phyloP scores from a whole-genome alignment of 805 yeast species.

The Cyberlindnera mississippiensis region DNA sequence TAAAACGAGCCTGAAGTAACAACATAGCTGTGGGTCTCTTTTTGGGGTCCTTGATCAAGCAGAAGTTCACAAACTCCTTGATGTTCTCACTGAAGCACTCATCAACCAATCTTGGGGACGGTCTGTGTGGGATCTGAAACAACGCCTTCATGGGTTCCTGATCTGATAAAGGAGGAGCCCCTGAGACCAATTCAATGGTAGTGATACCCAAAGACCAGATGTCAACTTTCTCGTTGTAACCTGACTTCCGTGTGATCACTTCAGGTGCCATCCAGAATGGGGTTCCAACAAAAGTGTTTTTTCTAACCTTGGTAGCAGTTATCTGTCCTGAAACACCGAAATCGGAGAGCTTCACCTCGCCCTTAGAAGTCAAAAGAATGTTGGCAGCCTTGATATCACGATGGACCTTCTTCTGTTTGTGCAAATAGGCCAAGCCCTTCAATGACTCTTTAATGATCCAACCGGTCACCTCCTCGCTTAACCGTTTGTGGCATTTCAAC shows the following conservation, averaged over 20 bases:
- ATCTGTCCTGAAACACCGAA: slow-evolving; percentile 92
- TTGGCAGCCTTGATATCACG: slow-evolving; percentile 92
- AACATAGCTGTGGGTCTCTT: slow-evolving; percentile 58
- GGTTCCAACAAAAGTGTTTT: slow-evolving; percentile 86
- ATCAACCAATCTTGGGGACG: slow-evolving; percentile 58
- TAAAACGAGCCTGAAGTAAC: slow-evolving; percentile 52
- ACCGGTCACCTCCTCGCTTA: slow-evolving; percentile 59
- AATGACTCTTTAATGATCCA: slow-evolving; percentile 61
- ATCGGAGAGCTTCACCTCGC: slow-evolving; percentile 80
- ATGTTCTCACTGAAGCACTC: slow-evolving; percentile 38
- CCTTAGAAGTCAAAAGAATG: slow-evolving; percentile 64
- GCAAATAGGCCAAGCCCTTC: slow-evolving; percentile 73
- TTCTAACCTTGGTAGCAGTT: slow-evolving; percentile 52
- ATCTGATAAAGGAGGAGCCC: slow-evolving; percentile 74
- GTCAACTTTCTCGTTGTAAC: slow-evolving; percentile 84
- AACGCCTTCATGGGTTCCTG: slow-evolving; percentile 76
- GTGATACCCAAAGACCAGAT: slow-evolving; percentile 97
- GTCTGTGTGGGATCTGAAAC: slow-evolving; percentile 59
- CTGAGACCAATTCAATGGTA: slow-evolving; percentile 76
- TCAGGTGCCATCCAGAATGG: slow-evolving; percentile 99
- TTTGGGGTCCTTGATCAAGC: slow-evolving; percentile 64
- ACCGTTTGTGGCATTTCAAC: slow-evolving; percentile 47
- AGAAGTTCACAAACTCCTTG: slow-evolving; percentile 55
- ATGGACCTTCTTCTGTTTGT: slow-evolving; percentile 72
- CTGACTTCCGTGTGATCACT: slow-evolving; percentile 57